Conservation (phyloP, 345 rosid genomes). For the Nephelium lappaceum region DNA sequence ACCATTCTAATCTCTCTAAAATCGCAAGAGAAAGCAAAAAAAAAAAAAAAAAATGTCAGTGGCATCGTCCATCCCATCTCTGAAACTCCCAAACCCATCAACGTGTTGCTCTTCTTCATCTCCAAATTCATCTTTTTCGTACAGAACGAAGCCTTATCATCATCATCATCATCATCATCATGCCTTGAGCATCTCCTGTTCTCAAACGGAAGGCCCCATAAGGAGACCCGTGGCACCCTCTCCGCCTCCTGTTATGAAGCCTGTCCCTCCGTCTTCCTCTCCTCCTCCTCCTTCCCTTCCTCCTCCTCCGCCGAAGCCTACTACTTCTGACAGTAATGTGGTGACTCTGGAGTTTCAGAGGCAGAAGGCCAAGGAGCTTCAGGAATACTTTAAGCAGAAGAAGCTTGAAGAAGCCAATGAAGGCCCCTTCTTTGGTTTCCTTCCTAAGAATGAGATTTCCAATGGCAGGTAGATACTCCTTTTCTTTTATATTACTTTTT, state of each 20-base stretch:
- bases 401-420: slow-evolving; percentile 82
- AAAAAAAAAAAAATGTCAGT: slow-evolving; percentile 51
- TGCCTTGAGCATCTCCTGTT: slow-evolving; percentile 55
- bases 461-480: slow-evolving; percentile 71
- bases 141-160: slow-evolving; percentile 37
- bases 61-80: slow-evolving; percentile 63
- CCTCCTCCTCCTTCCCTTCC: slow-evolving; percentile 36
- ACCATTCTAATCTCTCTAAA: too few relatives aligned
- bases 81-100: slow-evolving; percentile 61
- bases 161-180: not conserved
- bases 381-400: slow-evolving; percentile 82
- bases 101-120: slow-evolving; percentile 40
- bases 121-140: slow-evolving; percentile 33
- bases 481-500: too few relatives aligned
- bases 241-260: slow-evolving; percentile 45
- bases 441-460: slow-evolving; percentile 81
- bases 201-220: slow-evolving; percentile 86
- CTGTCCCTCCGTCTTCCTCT: slow-evolving; percentile 40
- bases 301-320: slow-evolving; percentile 34
- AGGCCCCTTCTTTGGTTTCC: slow-evolving; percentile 92
- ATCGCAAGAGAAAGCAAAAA: not conserved
- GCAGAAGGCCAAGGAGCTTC: slow-evolving; percentile 87
- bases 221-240: slow-evolving; percentile 82
- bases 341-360: slow-evolving; percentile 87
- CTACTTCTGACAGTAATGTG: slow-evolving; percentile 36